These are phyloP conservation scores for Lipomyces lipofer DNA, from an alignment of 805 yeast species.

Conservation along the genomic window DNA sequence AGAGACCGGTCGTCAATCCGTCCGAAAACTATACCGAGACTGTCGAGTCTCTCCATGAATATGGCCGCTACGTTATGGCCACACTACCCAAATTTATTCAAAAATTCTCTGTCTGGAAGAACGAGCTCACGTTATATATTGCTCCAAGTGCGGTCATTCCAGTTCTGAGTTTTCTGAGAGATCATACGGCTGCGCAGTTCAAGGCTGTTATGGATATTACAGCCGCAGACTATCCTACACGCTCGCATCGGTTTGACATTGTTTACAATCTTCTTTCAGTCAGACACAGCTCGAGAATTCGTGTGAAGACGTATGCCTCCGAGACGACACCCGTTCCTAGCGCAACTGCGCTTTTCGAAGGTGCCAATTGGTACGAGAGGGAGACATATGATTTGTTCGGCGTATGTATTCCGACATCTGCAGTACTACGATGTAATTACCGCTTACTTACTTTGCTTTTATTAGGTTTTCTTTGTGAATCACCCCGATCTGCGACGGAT, in stretches of 20 bases:
- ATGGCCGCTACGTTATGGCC: slow-evolving; percentile 75
- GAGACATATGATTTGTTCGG: slow-evolving; percentile 88
- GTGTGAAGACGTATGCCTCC: slow-evolving; percentile 85
- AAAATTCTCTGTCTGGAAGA: slow-evolving; percentile 87
- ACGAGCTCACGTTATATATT: slow-evolving; percentile 72
- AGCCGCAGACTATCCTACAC: slow-evolving; percentile 82
- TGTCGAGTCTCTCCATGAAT: slow-evolving; percentile 38
- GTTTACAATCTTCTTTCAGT: slow-evolving; percentile 80
- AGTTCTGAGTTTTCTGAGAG: slow-evolving; percentile 65
- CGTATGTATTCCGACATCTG: slow-evolving; percentile 31
- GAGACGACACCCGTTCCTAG: slow-evolving; percentile 83
- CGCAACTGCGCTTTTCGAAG: slow-evolving; percentile 67
- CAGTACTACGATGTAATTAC: not conserved
- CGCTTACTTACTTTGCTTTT: not conserved
- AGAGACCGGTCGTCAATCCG: slow-evolving; percentile 66
- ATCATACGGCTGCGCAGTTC: slow-evolving; percentile 80
- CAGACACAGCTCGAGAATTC: slow-evolving; percentile 80
- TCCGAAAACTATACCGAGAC: slow-evolving; percentile 66
- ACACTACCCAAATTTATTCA: slow-evolving; percentile 80
- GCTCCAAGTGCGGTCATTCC: slow-evolving; percentile 77
- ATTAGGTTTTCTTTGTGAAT: slow-evolving; percentile 67
- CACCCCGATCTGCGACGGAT: slow-evolving; percentile 89
- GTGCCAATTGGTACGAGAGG: slow-evolving; percentile 89
- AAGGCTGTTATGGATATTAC: slow-evolving; percentile 78
- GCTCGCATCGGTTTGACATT: slow-evolving; percentile 82